Evolutionary conservation across 2,329 filamentous ascomycete species (phyloP), one percentile per base, ranked within the genome.

Genomic region (Cladophialophora yegresii): DNA sequence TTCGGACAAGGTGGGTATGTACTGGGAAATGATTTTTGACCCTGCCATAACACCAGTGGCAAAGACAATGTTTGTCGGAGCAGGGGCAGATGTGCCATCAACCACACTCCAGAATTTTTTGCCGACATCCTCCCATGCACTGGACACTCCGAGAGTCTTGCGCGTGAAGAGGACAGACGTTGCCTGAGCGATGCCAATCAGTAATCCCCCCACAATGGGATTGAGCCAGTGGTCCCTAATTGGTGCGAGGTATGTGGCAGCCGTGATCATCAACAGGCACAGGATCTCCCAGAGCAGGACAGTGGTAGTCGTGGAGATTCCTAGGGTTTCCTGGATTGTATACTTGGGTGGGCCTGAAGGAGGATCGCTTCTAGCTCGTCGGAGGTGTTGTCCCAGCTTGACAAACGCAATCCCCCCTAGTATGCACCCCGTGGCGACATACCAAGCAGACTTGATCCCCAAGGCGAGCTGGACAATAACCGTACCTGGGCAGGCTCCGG

Each of bases 401-500:
- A 64, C 62, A 58, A 70, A 71, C 2, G 70, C 66, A 6, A 86
- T 76, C 2, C 86, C 87, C 3, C 84, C 87, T 1, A 83, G 65
- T 0, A 85, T 66, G 26, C 81, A 83, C 6, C 88, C 87, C 0
- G 76, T 75, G 1, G 89, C 75, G 0, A 83, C 82, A 59, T 80
- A 83, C 45, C 80, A 72, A 0, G 85, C 85, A 0, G 83, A 81
- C 1, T 72, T 75, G 2, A 87, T 77, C 1, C 84, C 82, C 12
- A 81, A 77, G 1, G 82, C 86, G 10, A 85, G 71, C 74, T 90
- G 87, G 0, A 84, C 82, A 55, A 88, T 81, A 5, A 89, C 80
- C 0, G 86, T 88, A 0, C 88, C 88, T 0, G 88, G 86, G 64
- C 87, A 89, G 0, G 87, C 83, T 8, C 86, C 87, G 0, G 86